A percentile compares a stretch with the other conserved stretches of the same genome.
Conservation (phyloP, 164 flowering plant species). For the Sextonia rubra region DNA sequence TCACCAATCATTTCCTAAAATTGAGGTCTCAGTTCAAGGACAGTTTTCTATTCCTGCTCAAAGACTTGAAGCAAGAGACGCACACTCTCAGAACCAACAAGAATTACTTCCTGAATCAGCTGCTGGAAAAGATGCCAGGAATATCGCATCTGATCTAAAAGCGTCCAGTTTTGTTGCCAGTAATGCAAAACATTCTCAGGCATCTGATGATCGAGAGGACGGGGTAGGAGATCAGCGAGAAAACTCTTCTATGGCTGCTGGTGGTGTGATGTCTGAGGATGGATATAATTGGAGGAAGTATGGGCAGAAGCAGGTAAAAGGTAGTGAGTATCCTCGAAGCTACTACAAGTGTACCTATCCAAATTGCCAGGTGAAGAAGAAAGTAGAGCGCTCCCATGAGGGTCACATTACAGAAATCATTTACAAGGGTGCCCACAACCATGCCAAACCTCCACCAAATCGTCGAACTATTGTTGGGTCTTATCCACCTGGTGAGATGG, state of each 20-base stretch:
- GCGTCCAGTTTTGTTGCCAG: constrained; percentile 18
- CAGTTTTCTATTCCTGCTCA: constrained; percentile 27
- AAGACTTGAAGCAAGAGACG: constrained; percentile 22
- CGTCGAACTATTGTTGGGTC: constrained; percentile 58
- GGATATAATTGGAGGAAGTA: constrained; percentile 93
- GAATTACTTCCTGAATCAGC: constrained; percentile 18
- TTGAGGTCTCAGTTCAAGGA: constrained; percentile 42
- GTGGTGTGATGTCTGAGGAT: constrained; percentile 55
- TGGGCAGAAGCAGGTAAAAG: constrained; percentile 93
- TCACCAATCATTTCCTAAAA: constrained; percentile 39
- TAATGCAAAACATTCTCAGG: constrained; percentile 39
- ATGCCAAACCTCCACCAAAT: constrained; percentile 70
- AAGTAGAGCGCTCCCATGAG: constrained; percentile 83
- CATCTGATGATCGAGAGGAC: constrained; percentile 51
- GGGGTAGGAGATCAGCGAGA: constrained; percentile 59
- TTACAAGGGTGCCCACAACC: constrained; percentile 84
- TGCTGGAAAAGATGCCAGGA: constrained; percentile 24
- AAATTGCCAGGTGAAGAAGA: constrained; percentile 84
- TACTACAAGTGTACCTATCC: constrained; percentile 86
- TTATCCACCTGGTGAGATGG: constrained; percentile 38
- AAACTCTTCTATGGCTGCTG: constrained; percentile 22
- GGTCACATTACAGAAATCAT: constrained; percentile 87
- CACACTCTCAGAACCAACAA: constrained; percentile 20
- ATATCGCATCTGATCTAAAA: constrained; percentile 20
- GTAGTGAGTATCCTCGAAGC: constrained; percentile 86